phyloP scores from a whole-genome alignment of 257 asterid genomes.

The Solanum dulcamara region DNA sequence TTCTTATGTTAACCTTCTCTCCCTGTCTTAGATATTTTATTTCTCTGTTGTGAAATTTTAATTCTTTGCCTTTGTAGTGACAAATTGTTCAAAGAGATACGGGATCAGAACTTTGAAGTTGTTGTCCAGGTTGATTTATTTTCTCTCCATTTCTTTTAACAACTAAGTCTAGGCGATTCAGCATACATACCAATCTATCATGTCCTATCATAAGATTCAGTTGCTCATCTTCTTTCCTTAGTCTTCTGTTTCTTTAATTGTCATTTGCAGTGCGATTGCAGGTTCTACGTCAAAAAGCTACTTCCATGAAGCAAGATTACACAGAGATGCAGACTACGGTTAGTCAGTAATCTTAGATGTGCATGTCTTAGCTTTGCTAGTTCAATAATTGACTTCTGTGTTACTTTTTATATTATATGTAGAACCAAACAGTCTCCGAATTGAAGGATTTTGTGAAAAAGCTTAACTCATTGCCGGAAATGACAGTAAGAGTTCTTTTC shows the following conservation, averaged over 20 bases:
- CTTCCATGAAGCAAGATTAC: constrained; percentile 97
- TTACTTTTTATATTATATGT: constrained; percentile 20
- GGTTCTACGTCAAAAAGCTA: constrained; percentile 98
- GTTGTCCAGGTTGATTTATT: constrained; percentile 84
- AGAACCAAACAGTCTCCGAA: constrained; percentile 89
- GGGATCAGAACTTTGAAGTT: constrained; percentile 95
- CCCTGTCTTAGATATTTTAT: neutral
- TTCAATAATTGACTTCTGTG: neutral
- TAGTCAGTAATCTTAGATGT: constrained; percentile 19
- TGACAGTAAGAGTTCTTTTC: constrained; percentile 60
- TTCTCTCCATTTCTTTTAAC: neutral
- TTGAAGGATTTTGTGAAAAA: constrained; percentile 97
- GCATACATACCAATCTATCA: neutral
- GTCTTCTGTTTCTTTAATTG: constrained; percentile 26
- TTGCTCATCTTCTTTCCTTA: neutral
- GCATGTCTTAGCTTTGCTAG: constrained; percentile 4
- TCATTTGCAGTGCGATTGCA: constrained; percentile 45
- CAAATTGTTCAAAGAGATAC: constrained; percentile 93
- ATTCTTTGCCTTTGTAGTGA: constrained; percentile 36
- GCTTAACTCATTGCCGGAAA: constrained; percentile 96
- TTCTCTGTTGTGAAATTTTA: neutral
- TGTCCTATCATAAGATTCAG: neutral
- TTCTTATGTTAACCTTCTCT: neutral
- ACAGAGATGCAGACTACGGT: constrained; percentile 80
- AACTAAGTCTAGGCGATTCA: neutral